Evolutionary conservation across 1,139 yeast genomes (phyloP).

Genomic region (Yamadazyma buinensis): DNA sequence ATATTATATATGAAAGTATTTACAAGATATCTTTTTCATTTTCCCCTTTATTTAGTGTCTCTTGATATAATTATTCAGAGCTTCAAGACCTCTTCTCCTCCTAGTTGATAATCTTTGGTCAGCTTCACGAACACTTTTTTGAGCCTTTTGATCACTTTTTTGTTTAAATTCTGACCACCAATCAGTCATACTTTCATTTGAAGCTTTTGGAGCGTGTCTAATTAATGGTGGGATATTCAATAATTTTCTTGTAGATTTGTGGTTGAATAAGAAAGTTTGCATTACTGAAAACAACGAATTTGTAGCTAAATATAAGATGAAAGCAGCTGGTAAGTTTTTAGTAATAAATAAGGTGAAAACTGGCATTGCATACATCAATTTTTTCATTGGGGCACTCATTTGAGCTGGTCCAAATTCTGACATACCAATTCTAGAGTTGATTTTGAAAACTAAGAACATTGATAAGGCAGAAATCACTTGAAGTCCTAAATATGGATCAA

Average conservation of each 20-base stretch:
- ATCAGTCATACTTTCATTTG: constrained; percentile 33
- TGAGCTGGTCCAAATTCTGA: constrained; percentile 83
- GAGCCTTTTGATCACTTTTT: constrained; percentile 29
- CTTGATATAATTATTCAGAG: constrained; percentile 36
- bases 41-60: constrained; percentile 38
- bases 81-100: constrained; percentile 32
- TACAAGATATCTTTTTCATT: no score
- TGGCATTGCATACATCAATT: constrained; percentile 70
- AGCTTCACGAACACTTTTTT: constrained; percentile 33
- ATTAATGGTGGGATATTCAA: constrained; percentile 67
- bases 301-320: constrained; percentile 78
- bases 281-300: constrained; percentile 71
- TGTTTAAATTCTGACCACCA: constrained; percentile 37
- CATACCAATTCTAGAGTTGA: constrained; percentile 40
- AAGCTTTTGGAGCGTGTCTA: constrained; percentile 25
- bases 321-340: constrained; percentile 80
- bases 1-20: no score
- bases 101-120: constrained; percentile 38
- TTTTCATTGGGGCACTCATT: constrained; percentile 68
- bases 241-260: constrained; percentile 50
- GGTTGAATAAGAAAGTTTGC: constrained; percentile 67
- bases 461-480: constrained; percentile 82
- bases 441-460: constrained; percentile 67
- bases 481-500: constrained; percentile 89
- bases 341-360: constrained; percentile 81